phyloP scores from a whole-genome alignment of 495 filamentous ascomycete species.

The Aspergillus asperescens region DNA sequence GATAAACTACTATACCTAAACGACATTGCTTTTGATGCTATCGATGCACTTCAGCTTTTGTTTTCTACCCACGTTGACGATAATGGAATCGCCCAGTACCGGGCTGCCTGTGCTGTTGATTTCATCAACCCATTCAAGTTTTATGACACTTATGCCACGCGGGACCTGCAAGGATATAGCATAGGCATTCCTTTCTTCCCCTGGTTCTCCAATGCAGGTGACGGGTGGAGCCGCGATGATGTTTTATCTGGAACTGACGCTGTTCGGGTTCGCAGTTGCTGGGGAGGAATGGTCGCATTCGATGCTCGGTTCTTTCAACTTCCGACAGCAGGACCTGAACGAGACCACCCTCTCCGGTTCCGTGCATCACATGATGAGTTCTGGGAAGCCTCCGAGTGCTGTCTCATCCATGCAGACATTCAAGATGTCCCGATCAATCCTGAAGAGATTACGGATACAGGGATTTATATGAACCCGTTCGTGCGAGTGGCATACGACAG shows the following conservation, averaged over 20 bases:
- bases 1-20: slow-evolving; percentile 74
- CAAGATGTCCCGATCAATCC: slow-evolving; percentile 37
- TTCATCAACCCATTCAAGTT: slow-evolving; percentile 72
- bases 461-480: slow-evolving; percentile 67
- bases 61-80: slow-evolving; percentile 66
- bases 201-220: slow-evolving; percentile 60
- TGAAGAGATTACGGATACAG: slow-evolving; percentile 42
- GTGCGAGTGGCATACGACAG: slow-evolving; percentile 62
- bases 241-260: slow-evolving; percentile 59
- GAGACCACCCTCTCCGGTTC: slow-evolving; percentile 54
- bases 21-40: slow-evolving; percentile 66
- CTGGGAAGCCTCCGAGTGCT: slow-evolving; percentile 79
- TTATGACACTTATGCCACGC: slow-evolving; percentile 77
- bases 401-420: slow-evolving; percentile 70
- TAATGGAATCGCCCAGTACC: slow-evolving; percentile 55
- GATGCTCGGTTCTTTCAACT: slow-evolving; percentile 61
- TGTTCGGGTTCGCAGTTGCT: slow-evolving; percentile 70
- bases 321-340: not conserved
- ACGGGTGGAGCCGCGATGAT: slow-evolving; percentile 52
- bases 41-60: slow-evolving; percentile 65
- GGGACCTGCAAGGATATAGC: slow-evolving; percentile 66
- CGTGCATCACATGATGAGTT: slow-evolving; percentile 58
- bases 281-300: slow-evolving; percentile 79
- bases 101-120: slow-evolving; percentile 77
- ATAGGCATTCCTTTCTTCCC: slow-evolving; percentile 70